Evolutionary conservation across 2,329 filamentous ascomycete genomes (phyloP), one percentile per base, ranked within the genome.

Genomic region (Zymoseptoria brevis): DNA sequence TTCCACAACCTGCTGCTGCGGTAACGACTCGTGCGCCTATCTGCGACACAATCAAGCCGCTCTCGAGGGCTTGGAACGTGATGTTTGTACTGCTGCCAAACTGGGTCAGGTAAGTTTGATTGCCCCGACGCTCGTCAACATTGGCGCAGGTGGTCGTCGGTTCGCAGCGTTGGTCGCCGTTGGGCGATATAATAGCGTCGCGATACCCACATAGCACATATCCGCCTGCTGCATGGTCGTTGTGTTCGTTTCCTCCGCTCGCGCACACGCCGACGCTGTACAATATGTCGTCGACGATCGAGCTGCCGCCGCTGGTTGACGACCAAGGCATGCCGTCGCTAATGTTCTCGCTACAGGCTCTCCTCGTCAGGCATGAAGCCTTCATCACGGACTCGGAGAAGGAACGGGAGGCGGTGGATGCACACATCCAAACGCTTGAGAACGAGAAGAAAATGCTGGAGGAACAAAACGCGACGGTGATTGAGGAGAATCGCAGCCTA

Each of bases 331-430:
- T 80, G 66, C 81, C 81, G 77, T 88, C 65, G 66, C 69, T 95
- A 76, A 95, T 85, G 56, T 88, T 84, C 75, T 78, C 82, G 57
- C 75, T 87, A 60, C 86, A 97, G 94, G 91, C 91, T 61, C 81
- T 99, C 58, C 84, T 99, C 50, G 85, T 88, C 64, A 88, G 93
- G 69, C 92, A 99, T 82, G 92, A 97, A 79, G 86, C 89, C 60
- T 96, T 96, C 75, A 93, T 96, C 81, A 87, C 87, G 67, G 90
- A 96, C 74, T 90, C 92, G 60, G 91, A 96, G 78, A 85, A 86
- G 67, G 91, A 96, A 73, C 88, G 92, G 61, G 78, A 81, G 62
- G 83, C 87, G 62, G 85, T 96, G 75, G 81, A 83, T 51, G 75
- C 79, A 53, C 88, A 83, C 62, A 91, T 96, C 71, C 86, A 88